Base-by-base conservation (phyloP, 2,329 filamentous ascomycete species). In the Talaromyces pinophilus region DNA sequence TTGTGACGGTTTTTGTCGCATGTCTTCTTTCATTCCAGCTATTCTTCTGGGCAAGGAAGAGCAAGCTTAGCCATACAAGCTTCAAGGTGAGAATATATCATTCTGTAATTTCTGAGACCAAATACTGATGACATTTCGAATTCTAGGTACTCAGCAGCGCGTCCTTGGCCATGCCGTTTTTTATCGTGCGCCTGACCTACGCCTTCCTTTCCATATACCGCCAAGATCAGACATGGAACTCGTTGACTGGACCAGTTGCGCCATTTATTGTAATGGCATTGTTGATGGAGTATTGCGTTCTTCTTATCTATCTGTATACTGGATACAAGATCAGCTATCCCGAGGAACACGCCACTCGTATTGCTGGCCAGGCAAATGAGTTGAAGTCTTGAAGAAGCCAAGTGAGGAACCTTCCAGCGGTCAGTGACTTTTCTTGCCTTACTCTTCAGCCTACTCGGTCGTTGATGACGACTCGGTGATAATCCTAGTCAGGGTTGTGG, bases 261-360 rank as follows among this genome's bases (percentile, higher is more conserved):
- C 67, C 72, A 3, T 71, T 72, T 50, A 40, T 73, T 15, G 35
- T 70, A 1, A 72, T 74, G 72, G 69, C 66, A 0, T 46, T 72
- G 25, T 4, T 72, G 11, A 71, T 71, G 69, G 70, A 71, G 48
- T 70, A 70, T 52, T 52, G 60, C 17, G 65, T 71, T 11, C 67
- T 72, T 2, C 54, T 62, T 10, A 69, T 72, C 22, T 72, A 72
- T 59, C 35, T 69, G 17, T 60, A n/a, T 11, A 68, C 64, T 2
- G 70, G 69, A n/a, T 68, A 67, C 40, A 50, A 52, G 1, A 69
- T 71, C 17, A 33, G 54, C 13, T 57, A 30, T 59, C 25, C 52
- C 1, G 38, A 63, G 50, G 38, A 42, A 28, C 19, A 11, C 13
- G 6, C 54, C 17, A 5, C 19, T 28, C n/a, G 1, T 11, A 42